Percentiles rank a stretch among this genome's conserved stretches.
Evolutionary conservation across 2,329 filamentous ascomycete species (phyloP).

Genomic region (Xylaria sp.): DNA sequence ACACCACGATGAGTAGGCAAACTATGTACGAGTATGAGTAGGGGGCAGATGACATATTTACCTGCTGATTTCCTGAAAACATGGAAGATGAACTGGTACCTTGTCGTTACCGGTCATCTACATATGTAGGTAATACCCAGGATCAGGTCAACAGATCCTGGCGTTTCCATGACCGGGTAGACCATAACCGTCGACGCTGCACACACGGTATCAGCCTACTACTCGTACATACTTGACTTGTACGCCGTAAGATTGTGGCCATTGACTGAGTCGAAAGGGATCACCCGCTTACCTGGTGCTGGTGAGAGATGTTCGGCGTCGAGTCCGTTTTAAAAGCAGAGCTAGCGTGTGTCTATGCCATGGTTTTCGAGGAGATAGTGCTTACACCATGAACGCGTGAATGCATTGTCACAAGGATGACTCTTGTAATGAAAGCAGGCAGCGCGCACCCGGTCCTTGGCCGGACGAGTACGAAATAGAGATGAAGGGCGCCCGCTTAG

Average conservation of each 20-base stretch:
- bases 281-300: background rate
- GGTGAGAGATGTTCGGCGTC: background rate
- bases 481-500: too few relatives aligned
- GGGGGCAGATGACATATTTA: too few relatives aligned
- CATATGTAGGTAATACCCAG: background rate
- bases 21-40: background rate
- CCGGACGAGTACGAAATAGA: too few relatives aligned
- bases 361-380: too few relatives aligned
- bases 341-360: background rate
- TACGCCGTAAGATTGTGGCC: background rate
- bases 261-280: background rate
- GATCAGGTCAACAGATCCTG: background rate
- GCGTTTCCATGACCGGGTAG: background rate
- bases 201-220: background rate
- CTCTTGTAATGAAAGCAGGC: too few relatives aligned
- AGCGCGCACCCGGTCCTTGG: too few relatives aligned
- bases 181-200: too few relatives aligned
- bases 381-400: too few relatives aligned
- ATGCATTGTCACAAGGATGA: too few relatives aligned
- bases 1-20: background rate
- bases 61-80: background rate
- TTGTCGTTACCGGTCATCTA: background rate
- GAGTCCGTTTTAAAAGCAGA: background rate
- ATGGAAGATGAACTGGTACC: background rate
- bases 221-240: too few relatives aligned